A percentile compares a stretch with the other conserved stretches of the same genome.
Evolutionary conservation across 192 early-diverging fungal species (phyloP).

Genomic region (Gigaspora rosea): DNA sequence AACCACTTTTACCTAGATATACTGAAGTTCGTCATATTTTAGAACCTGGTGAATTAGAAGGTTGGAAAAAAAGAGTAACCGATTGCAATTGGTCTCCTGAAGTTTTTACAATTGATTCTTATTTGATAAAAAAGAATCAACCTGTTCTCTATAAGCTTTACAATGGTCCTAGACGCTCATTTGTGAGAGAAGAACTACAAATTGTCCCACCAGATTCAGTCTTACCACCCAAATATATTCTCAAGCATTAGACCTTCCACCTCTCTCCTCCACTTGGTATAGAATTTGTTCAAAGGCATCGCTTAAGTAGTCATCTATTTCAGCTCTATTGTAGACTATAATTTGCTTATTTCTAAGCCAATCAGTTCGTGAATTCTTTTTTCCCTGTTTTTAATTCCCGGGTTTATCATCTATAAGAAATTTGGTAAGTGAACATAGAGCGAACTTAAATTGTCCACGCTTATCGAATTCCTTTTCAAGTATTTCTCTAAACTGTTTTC

Average conservation of each 20-base stretch:
- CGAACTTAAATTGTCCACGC: conserved; percentile 4
- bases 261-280: conserved; percentile 16
- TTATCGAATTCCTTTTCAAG: conserved; percentile 26
- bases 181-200: conserved; percentile 21
- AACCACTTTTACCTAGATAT: conserved; percentile 13
- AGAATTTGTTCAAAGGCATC: conserved; percentile 24
- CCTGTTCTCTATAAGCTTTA: conserved; percentile 23
- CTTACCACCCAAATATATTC: background rate
- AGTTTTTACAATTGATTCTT: conserved; percentile 20
- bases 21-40: conserved; percentile 1
- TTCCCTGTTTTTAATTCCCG: background rate
- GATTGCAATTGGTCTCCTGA: background rate
- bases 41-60: too few relatives aligned
- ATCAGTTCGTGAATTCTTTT: conserved; percentile 5
- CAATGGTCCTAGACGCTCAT: conserved; percentile 10
- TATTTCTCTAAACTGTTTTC: conserved; percentile 1
- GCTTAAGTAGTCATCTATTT: conserved; percentile 30
- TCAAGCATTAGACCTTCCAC: conserved; percentile 13
- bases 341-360: conserved; percentile 30
- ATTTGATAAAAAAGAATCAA: conserved; percentile 27
- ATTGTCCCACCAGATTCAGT: background rate
- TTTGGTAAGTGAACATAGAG: conserved; percentile 3
- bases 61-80: too few relatives aligned
- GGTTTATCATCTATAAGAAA: conserved; percentile 22
- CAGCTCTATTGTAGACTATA: conserved; percentile 28